Evolutionary conservation across 495 filamentous ascomycete species (phyloP), one percentile per base, ranked within the genome.

Genomic region (Choiromyces venosus): DNA sequence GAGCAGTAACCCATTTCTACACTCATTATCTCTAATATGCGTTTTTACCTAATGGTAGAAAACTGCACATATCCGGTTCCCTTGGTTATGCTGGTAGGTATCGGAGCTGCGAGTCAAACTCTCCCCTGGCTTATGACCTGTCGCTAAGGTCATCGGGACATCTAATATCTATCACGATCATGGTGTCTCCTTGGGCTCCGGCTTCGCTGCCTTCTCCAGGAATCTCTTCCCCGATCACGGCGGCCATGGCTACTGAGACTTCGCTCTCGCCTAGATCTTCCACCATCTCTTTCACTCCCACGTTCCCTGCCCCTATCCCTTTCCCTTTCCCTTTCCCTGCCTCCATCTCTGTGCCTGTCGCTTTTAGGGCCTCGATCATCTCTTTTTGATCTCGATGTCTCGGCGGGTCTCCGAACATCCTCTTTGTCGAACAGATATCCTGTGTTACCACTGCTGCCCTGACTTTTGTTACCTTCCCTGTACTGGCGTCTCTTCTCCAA

Each of bases 401-500:
- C 76, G 68, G 40, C 52, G 14, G 84, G 81, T 52, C 84, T 84
- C 33, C 84, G 84, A 80, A 89, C 82, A 69, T 91, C 88, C 36
- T 90, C 87, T 75, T 90, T 89, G 75, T 96, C 92, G 83, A 95
- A 92, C 2, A 99, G 89, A 89, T 96, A 94, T 35, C 86, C 85
- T 79, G 95, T 93, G 19, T 86, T 83, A 65, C 87, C 83, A 35
- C 79, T 81, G 37, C 82, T 78, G 44, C 78, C 80, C n/a, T 77
- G 82, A 18, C 84, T 83, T n/a, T 81, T 82, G 39, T 90, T 88
- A 36, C 91, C 90, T 33, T 88, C 89, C 71, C 93, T 87, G 80
- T 97, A 99, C 76, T 98, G 93, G 67, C 91, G 87, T 84, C 92
- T 91, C 85, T 93, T 93, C 84, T 98, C 93, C 66, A 99, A 83